These are phyloP conservation scores for Flammula alnicola DNA, from an alignment of 1,284 basidiomycete species.

Conservation along the genomic window DNA sequence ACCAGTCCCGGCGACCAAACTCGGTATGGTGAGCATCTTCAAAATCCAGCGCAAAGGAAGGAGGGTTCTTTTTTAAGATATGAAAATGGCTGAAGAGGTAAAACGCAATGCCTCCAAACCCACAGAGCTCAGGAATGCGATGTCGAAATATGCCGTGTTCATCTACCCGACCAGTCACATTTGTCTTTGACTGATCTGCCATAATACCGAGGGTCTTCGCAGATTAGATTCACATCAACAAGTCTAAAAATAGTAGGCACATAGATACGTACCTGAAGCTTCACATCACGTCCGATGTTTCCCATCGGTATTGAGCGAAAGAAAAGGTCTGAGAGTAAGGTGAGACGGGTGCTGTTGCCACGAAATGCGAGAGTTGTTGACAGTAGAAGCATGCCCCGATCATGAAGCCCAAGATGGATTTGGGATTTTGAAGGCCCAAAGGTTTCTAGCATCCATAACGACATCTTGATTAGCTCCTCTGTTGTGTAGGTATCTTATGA, in stretches of 20 bases:
- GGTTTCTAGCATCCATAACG: not conserved
- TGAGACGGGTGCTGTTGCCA: constrained; percentile 12
- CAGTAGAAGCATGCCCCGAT: constrained; percentile 16
- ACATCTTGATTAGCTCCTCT: not conserved
- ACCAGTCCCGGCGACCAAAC: constrained; percentile 8
- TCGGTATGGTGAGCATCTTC: constrained; percentile 1
- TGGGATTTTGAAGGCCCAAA: not conserved
- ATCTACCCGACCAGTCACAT: constrained; percentile 1
- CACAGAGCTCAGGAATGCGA: not conserved
- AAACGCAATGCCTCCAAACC: not conserved
- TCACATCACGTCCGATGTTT: constrained; percentile 1
- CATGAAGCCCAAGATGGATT: too few relatives aligned
- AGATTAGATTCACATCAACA: not conserved
- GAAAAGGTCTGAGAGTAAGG: constrained; percentile 11
- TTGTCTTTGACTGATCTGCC: constrained; percentile 1
- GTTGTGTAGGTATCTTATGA: not conserved
- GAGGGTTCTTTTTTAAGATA: not conserved
- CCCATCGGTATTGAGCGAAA: constrained; percentile 2
- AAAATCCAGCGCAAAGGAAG: constrained; percentile 3
- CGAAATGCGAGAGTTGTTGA: constrained; percentile 13
- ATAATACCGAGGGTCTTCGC: constrained; percentile 1
- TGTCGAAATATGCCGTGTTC: constrained; percentile 4
- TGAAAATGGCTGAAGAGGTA: constrained; percentile 5
- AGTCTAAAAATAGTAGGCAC: not conserved
- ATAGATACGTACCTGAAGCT: not conserved